Conservation (phyloP, 2,329 filamentous ascomycete species). For the Metarhizium album region DNA sequence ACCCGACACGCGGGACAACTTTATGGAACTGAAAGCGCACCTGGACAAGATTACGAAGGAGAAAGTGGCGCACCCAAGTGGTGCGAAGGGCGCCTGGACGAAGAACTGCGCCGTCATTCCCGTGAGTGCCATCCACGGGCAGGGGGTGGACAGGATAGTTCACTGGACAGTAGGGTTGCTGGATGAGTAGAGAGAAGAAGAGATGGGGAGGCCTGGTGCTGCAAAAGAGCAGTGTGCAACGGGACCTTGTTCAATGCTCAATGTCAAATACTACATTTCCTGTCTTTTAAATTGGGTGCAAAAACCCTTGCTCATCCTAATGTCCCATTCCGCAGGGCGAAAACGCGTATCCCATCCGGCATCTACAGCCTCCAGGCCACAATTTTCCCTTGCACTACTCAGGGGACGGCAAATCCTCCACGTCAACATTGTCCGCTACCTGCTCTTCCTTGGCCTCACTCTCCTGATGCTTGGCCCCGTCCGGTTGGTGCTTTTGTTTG, state of each 20-base stretch:
- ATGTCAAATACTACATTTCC: neutral
- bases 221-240: neutral
- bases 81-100: constrained; percentile 45
- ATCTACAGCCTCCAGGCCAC: neutral
- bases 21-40: constrained; percentile 57
- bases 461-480: constrained; percentile 15
- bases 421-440: constrained; percentile 17
- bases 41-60: constrained; percentile 55
- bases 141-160: constrained; percentile 68
- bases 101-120: constrained; percentile 62
- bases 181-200: constrained; percentile 28
- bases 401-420: constrained; percentile 28
- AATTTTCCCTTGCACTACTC: constrained; percentile 13
- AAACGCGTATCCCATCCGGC: neutral
- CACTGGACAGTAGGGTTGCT: constrained; percentile 62
- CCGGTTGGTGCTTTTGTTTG: constrained; percentile 29
- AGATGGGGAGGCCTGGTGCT: neutral
- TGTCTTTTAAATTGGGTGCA: neutral
- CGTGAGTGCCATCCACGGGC: constrained; percentile 77
- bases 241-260: neutral
- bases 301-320: neutral
- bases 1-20: constrained; percentile 69
- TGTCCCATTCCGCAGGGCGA: constrained; percentile 3
- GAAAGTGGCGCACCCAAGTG: constrained; percentile 60
- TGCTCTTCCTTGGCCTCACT: constrained; percentile 17